These are phyloP conservation scores for Saturnispora diversa DNA, from an alignment of 805 yeast species.

Conservation along the genomic window DNA sequence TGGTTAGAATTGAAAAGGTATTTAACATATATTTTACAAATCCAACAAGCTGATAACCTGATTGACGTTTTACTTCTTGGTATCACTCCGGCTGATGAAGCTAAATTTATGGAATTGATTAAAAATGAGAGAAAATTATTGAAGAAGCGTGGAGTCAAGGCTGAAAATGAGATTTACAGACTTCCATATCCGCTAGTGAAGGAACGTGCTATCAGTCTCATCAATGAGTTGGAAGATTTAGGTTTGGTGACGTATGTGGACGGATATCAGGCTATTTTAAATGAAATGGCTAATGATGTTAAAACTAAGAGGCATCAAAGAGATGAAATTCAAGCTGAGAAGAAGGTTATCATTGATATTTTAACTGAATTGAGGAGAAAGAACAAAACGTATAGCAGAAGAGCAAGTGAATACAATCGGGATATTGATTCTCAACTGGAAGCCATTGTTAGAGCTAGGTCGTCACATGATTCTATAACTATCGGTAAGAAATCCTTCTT, in stretches of 20 bases:
- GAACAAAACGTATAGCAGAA: slow-evolving; percentile 37
- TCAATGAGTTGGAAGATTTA: slow-evolving; percentile 64
- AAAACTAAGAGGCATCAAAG: slow-evolving; percentile 38
- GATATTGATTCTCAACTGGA: slow-evolving; percentile 39
- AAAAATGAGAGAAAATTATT: slow-evolving; percentile 36
- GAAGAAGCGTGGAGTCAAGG: slow-evolving; percentile 13
- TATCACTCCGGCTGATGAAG: slow-evolving; percentile 63
- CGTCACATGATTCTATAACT: too few species aligned
- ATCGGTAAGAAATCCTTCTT: slow-evolving; percentile 27
- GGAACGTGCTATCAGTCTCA: slow-evolving; percentile 61
- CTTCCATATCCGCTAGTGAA: slow-evolving; percentile 67
- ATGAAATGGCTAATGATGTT: slow-evolving; percentile 80
- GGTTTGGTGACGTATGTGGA: slow-evolving; percentile 59
- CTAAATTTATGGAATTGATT: slow-evolving; percentile 48
- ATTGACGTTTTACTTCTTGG: slow-evolving; percentile 45
- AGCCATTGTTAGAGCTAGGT: not conserved
- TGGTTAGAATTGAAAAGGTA: slow-evolving; percentile 76
- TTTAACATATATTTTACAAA: slow-evolving; percentile 71
- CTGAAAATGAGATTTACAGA: slow-evolving; percentile 19
- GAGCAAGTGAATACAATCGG: slow-evolving; percentile 38
- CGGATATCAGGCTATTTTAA: slow-evolving; percentile 69
- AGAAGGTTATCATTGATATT: slow-evolving; percentile 35
- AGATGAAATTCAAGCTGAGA: slow-evolving; percentile 34
- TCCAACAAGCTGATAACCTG: slow-evolving; percentile 71
- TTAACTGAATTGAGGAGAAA: slow-evolving; percentile 37